A percentile compares a stretch with the other conserved stretches of the same genome.
Conservation (phyloP, 1,284 basidiomycete genomes). For the Trichosporon sp. region DNA sequence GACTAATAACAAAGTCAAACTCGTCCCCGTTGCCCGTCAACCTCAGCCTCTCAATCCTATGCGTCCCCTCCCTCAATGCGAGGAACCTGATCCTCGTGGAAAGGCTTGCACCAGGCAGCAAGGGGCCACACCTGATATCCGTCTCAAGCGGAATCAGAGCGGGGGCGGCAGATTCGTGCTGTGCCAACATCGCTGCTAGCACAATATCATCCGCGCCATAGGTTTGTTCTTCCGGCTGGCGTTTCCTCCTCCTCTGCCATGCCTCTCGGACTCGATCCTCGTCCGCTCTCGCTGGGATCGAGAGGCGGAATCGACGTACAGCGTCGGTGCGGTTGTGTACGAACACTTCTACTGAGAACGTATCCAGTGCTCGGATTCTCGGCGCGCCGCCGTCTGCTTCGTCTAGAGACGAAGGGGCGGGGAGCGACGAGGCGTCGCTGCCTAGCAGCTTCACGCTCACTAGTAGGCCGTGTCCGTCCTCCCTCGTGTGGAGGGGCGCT, state of each 20-base stretch:
- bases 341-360: conserved; percentile 78
- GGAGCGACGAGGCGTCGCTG: conserved; percentile 62
- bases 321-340: conserved; percentile 78
- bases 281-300: conserved; percentile 57
- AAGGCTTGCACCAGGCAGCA: conserved; percentile 72
- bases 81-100: conserved; percentile 80
- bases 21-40: conserved; percentile 68
- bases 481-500: not conserved
- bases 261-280: conserved; percentile 33
- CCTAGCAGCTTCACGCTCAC: conserved; percentile 65
- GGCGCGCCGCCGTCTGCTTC: not conserved
- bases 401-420: not conserved
- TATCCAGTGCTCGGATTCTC: conserved; percentile 54
- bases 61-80: conserved; percentile 71
- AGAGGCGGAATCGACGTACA: conserved; percentile 69
- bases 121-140: conserved; percentile 71
- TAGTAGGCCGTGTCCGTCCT: conserved; percentile 51
- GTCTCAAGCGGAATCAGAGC: conserved; percentile 74
- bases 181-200: conserved; percentile 26
- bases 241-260: conserved; percentile 18
- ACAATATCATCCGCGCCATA: conserved; percentile 40
- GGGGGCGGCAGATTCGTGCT: conserved; percentile 29
- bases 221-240: conserved; percentile 16
- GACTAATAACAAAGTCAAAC: conserved; percentile 55
- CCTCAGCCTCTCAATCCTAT: conserved; percentile 65